Base-by-base conservation (phyloP, 768 basidiomycete genomes). In the Tricholoma saponaceum region DNA sequence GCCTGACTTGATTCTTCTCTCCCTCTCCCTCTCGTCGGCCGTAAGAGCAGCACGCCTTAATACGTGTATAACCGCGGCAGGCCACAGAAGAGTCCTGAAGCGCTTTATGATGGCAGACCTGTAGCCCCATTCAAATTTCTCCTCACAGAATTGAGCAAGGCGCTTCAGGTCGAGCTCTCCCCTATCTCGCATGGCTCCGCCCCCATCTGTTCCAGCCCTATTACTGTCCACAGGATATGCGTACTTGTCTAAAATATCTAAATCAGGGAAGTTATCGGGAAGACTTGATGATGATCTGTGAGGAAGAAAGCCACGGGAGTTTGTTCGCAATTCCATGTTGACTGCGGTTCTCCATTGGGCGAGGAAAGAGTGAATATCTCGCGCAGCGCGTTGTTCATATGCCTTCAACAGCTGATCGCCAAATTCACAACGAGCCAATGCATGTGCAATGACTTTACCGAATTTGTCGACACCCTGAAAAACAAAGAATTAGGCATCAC, bases 91-190 rank as follows among this genome's bases (percentile, higher is more conserved):
- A 8, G 76, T 83, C 60, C 85, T 74, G 66, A 91, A 89, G 23
- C 84, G 80, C 58, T 85, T 84, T 52, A 84, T 73, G 46, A 91
- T 85, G 13, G 77, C 72, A 16, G 82, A 79, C 61, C 74, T 80
- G 20, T 83, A 79, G 0, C 87, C 89, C 87, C 89, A 91, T 62
- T 90, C 87, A 56, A 69, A 76, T 59, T 87, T 86, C 61, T 83
- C 80, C 54, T 81, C 89, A 68, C 87, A 89, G 14, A 86, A 72
- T 9, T 69, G 74, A 3, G 85, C 87, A 20, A 89, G 75, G 39
- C 74, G 74, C 35, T 71, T 73, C 2, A 86, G 72, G 61, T 83
- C 76, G 6, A 83, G 74, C 52, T 85, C 70, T 16, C 66, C 77
- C 57, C 58, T 70, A 62, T 64, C 73, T 46, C 60, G 68, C 60